These are phyloP conservation scores for Magnusiomyces magnusii DNA, from an alignment of 1,139 yeast species.

Conservation along the genomic window DNA sequence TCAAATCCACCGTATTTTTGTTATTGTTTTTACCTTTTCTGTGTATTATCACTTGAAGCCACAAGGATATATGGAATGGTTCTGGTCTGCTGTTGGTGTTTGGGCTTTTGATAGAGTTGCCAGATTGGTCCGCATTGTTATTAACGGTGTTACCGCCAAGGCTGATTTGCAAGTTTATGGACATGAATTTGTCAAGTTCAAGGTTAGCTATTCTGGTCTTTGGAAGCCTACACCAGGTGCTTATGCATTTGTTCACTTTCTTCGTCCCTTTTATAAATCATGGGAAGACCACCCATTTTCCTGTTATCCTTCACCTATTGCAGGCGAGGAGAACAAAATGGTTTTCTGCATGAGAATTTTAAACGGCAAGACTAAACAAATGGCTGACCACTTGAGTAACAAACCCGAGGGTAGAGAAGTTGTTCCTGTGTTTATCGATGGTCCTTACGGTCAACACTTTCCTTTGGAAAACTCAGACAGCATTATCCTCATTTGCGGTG, in stretches of 20 bases:
- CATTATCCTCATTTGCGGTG: conserved; percentile 48
- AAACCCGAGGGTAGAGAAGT: not conserved
- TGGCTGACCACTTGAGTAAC: conserved; percentile 26
- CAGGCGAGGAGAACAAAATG: conserved; percentile 28
- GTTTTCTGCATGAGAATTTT: conserved; percentile 37
- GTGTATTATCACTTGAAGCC: conserved; percentile 51
- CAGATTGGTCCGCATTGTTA: conserved; percentile 40
- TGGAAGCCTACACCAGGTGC: conserved; percentile 36
- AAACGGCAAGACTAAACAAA: conserved; percentile 18
- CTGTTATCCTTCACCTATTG: conserved; percentile 27
- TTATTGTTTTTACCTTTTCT: conserved; percentile 47
- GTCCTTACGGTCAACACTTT: conserved; percentile 48
- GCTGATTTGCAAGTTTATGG: conserved; percentile 2
- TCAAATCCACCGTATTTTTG: conserved; percentile 50
- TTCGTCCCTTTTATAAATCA: conserved; percentile 36
- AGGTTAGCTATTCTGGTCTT: conserved; percentile 28
- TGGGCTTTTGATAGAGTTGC: conserved; percentile 57
- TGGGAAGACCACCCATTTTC: conserved; percentile 58
- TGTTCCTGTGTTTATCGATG: conserved; percentile 43
- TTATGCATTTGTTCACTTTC: conserved; percentile 36
- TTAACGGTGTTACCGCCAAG: conserved; percentile 20
- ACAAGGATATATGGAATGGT: conserved; percentile 42
- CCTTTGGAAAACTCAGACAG: conserved; percentile 46
- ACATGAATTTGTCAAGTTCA: conserved; percentile 23
- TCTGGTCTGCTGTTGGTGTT: conserved; percentile 48